Evolutionary conservation across 176 grass and related monocot genomes (phyloP), one percentile per base, ranked within the genome.

Genomic region (Ensete ventricosum): DNA sequence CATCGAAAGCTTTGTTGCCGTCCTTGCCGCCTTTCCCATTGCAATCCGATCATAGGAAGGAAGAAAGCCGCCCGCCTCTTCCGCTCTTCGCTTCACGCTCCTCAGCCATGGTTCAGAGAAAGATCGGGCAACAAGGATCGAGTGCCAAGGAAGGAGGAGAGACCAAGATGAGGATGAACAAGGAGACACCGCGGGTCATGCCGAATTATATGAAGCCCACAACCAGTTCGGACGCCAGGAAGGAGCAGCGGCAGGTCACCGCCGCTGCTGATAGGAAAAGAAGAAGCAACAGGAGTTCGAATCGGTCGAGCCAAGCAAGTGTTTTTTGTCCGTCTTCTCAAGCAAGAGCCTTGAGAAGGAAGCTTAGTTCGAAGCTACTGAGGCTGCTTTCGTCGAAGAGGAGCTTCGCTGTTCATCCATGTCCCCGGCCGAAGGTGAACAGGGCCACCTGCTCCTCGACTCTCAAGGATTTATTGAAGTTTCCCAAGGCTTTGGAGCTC

Each of bases 201-300:
- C 96, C 96, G 8, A 91, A 86, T 72, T 99, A 99, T 59, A 99
- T 99, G 96, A 78, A 84, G 73, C 88, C 78, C 62, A 99, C 96
- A 53, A 91, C 24, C 76, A 91, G 96, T 79, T 99, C 91, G 53
- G 96, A 89, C 74, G 91, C 88, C 19, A 94, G 88, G 76, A 81
- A 53, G 26, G 90, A 86, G 53, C 80, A 57, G 26, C 21, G 53
- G 14, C 66, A 86, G 69, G 68, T 73, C 24, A 0, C 13, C 13
- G 13, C 17, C 50, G 57, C 34, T 23, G 67, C 69, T 69, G 66
- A 48, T 64, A 54, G 54, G 34, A 27, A 74, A 13, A 76, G 63
- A 13, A 76, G 63, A 50, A 55, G 51, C 79, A 70, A 63, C 27
- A 71, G 23, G 54, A 85, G 54, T 43, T 71, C 19, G 27, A 65